A percentile compares a stretch with the other conserved stretches of the same genome.
phyloP scores from a whole-genome alignment of 2,329 filamentous ascomycete species.

The Aspergillus pseudoviridinutans region DNA sequence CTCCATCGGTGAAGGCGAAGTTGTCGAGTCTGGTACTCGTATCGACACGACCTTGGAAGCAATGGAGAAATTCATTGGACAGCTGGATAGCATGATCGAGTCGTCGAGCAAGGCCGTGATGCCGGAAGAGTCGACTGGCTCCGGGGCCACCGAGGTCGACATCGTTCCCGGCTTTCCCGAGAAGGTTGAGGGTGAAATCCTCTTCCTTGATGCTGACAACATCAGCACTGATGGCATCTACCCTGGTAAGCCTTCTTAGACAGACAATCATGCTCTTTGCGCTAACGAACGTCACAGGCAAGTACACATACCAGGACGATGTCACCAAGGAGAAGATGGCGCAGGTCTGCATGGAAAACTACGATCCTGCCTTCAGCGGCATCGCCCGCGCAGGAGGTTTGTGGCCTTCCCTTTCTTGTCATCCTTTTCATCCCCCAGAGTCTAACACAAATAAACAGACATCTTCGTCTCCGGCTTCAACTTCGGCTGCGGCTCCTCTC shows the following conservation, averaged over 20 bases:
- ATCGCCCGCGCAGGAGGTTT: constrained; percentile 54
- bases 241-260: constrained; percentile 45
- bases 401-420: neutral
- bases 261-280: neutral
- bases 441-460: constrained; percentile 43
- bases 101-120: neutral
- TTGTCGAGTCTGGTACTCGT: constrained; percentile 59
- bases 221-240: constrained; percentile 93
- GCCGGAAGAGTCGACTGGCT: neutral
- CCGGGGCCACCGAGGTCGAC: neutral
- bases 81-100: constrained; percentile 61
- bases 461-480: constrained; percentile 84
- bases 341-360: constrained; percentile 89
- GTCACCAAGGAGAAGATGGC: constrained; percentile 77
- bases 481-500: constrained; percentile 76
- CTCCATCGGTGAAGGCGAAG: constrained; percentile 67
- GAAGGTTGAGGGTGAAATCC: constrained; percentile 76
- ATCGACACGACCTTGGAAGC: constrained; percentile 66
- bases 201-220: constrained; percentile 82
- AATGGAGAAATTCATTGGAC: constrained; percentile 65
- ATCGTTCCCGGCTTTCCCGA: constrained; percentile 72
- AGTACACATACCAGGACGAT: constrained; percentile 88
- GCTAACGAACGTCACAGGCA: constrained; percentile 39
- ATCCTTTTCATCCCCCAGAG: neutral
- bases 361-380: constrained; percentile 67